Percentiles rank a stretch among this genome's conserved stretches.
These are phyloP conservation scores for Boeremia lycopersici DNA, from an alignment of 2,329 filamentous ascomycete species.

Conservation along the genomic window DNA sequence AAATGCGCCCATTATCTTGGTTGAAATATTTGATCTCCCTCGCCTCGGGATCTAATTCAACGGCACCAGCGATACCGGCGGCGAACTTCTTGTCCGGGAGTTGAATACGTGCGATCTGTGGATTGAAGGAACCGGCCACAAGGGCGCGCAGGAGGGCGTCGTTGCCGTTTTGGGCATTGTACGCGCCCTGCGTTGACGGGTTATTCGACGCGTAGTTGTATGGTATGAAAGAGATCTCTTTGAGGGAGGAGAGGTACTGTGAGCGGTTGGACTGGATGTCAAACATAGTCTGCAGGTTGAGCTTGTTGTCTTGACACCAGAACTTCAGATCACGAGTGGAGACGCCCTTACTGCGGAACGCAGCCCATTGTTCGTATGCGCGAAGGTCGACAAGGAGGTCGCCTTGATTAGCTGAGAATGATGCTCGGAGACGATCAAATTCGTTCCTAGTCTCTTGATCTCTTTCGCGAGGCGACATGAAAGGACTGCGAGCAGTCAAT, in stretches of 20 bases:
- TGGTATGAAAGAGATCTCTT: constrained; percentile 80
- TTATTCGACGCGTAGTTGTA: constrained; percentile 43
- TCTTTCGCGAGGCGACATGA: constrained; percentile 81
- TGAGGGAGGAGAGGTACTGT: constrained; percentile 84
- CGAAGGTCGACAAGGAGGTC: constrained; percentile 87
- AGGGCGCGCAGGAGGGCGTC: constrained; percentile 55
- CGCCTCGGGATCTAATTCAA: constrained; percentile 92
- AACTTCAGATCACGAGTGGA: constrained; percentile 67
- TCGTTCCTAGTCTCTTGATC: constrained; percentile 84
- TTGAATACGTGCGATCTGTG: constrained; percentile 89
- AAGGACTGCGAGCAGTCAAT: constrained; percentile 86
- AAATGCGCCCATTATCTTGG: constrained; percentile 67
- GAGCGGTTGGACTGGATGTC: constrained; percentile 87
- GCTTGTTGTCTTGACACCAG: constrained; percentile 86
- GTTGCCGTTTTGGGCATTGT: constrained; percentile 58
- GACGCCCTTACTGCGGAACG: constrained; percentile 63
- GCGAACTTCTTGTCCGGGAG: constrained; percentile 97
- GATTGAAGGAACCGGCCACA: constrained; percentile 61
- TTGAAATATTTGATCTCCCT: constrained; percentile 90
- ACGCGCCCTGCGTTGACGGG: constrained; percentile 30
- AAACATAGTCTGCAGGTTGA: constrained; percentile 80
- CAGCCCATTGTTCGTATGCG: constrained; percentile 82
- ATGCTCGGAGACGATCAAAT: constrained; percentile 74
- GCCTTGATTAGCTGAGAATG: constrained; percentile 78
- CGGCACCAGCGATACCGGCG: constrained; percentile 81